phyloP scores from a whole-genome alignment of 1,139 yeast genomes.

The Hemisphaericaspora xylanilytica region DNA sequence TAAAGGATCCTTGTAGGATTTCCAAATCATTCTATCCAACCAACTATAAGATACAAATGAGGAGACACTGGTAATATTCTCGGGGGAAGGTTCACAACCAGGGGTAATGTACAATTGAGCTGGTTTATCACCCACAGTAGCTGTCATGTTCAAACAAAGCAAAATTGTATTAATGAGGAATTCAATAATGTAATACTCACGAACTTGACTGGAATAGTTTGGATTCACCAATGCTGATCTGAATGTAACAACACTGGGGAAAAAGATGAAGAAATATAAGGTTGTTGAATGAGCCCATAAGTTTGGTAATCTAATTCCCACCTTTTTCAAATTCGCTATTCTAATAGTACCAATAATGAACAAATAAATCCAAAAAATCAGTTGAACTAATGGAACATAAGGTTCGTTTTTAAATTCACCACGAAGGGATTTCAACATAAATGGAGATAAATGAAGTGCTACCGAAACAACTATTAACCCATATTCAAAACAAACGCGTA shows the following conservation, averaged over 20 bases:
- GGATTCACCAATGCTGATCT: constrained; percentile 62
- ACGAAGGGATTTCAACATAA: constrained; percentile 32
- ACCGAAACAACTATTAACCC: constrained; percentile 46
- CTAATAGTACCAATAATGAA: constrained; percentile 51
- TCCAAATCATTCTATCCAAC: constrained; percentile 69
- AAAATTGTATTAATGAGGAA: constrained; percentile 45
- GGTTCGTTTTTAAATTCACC: constrained; percentile 36
- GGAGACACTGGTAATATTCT: constrained; percentile 61
- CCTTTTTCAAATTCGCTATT: constrained; percentile 37
- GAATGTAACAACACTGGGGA: constrained; percentile 54
- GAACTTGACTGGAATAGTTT: constrained; percentile 15
- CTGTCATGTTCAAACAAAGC: constrained; percentile 55
- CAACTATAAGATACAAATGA: constrained; percentile 69
- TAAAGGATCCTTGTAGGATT: constrained; percentile 59
- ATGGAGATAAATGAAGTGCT: constrained; percentile 35
- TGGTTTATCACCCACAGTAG: constrained; percentile 64
- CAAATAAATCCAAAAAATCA: constrained; percentile 60
- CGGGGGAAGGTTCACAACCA: constrained; percentile 71
- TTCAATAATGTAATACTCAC: constrained; percentile 45
- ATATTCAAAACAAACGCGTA: constrained; percentile 51
- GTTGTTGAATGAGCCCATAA: constrained; percentile 70
- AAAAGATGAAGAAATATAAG: constrained; percentile 52
- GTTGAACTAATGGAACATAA: constrained; percentile 34
- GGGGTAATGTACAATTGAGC: constrained; percentile 49
- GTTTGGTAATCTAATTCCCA: constrained; percentile 52